Evolutionary conservation across 176 grass and related monocot species (phyloP).

Genomic region (Carex scoparia): DNA sequence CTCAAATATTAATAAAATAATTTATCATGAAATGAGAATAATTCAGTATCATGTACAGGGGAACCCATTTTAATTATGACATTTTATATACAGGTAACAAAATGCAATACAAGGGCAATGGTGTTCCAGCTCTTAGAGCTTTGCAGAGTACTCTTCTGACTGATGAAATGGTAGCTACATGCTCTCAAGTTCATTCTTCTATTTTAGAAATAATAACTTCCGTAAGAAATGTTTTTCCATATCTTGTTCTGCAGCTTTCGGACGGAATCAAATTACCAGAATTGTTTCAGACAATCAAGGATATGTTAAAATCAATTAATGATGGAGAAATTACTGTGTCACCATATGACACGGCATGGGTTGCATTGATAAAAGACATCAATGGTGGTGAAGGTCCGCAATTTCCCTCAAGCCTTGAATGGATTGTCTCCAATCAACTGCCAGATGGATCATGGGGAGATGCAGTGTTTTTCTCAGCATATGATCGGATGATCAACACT

Average conservation of each 20-base stretch:
- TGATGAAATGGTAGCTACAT: not conserved
- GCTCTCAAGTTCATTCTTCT: not conserved
- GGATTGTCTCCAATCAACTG: conserved; percentile 52
- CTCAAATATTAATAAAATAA: not conserved
- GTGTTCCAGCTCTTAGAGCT: not conserved
- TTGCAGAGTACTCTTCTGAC: not conserved
- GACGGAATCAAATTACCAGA: not conserved
- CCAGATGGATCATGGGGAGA: conserved; percentile 59
- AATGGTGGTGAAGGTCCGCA: conserved; percentile 18
- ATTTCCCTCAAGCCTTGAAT: conserved; percentile 48
- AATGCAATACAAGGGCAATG: not conserved
- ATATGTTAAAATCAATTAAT: not conserved
- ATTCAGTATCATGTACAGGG: not conserved
- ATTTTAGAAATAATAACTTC: not conserved
- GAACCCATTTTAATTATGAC: not conserved
- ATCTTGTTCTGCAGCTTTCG: not conserved
- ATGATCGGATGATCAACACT: conserved; percentile 59
- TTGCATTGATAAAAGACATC: conserved; percentile 29
- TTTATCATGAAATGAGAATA: not conserved
- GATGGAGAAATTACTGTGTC: conserved; percentile 45
- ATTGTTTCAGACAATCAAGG: conserved; percentile 20
- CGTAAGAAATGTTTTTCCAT: not conserved
- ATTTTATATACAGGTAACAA: not conserved
- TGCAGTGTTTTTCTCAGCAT: conserved; percentile 19
- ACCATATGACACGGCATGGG: conserved; percentile 64